A percentile compares a stretch with the other conserved stretches of the same genome.
These are phyloP conservation scores for Paradendryphiella salina DNA, from an alignment of 2,329 filamentous ascomycete genomes.

Conservation along the genomic window DNA sequence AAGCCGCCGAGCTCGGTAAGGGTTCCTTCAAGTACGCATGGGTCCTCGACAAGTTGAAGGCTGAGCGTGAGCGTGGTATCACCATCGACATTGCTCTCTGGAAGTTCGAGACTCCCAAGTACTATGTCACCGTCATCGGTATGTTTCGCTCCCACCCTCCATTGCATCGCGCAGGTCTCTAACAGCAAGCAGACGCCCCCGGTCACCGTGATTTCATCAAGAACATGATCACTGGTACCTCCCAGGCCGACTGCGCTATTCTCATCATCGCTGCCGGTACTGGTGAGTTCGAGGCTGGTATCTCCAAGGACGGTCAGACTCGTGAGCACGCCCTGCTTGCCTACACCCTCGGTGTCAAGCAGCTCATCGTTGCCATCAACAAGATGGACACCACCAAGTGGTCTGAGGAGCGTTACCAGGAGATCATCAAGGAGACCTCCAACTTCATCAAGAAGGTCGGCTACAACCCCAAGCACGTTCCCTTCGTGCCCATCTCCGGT, in stretches of 20 bases:
- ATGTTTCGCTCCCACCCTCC: conserved; percentile 31
- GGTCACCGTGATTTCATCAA: conserved; percentile 99
- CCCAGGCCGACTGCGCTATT: conserved; percentile 99
- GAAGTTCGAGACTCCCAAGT: conserved; percentile 99
- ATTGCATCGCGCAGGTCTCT: conserved; percentile 6
- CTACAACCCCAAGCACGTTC: conserved; percentile 98
- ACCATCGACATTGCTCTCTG: conserved; percentile 99
- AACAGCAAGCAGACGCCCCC: conserved; percentile 66
- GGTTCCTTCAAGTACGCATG: conserved; percentile 99
- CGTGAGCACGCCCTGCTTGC: conserved; percentile 99
- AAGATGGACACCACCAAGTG: conserved; percentile 99
- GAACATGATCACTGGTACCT: conserved; percentile 99
- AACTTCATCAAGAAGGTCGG: conserved; percentile 99
- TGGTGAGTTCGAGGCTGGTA: conserved; percentile 99
- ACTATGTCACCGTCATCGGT: conserved; percentile 98
- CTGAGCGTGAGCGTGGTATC: conserved; percentile 99
- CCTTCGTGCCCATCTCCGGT: conserved; percentile 99
- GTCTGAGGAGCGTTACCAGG: conserved; percentile 93
- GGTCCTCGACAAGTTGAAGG: conserved; percentile 99
- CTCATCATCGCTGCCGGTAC: conserved; percentile 99
- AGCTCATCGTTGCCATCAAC: conserved; percentile 99
- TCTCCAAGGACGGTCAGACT: conserved; percentile 99
- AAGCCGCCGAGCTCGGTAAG: conserved; percentile 99
- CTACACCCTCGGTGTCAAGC: conserved; percentile 99
- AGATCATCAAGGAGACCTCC: conserved; percentile 99